Evolutionary conservation across 176 grass and related monocot genomes (phyloP).

Genomic region (Lolium multiflorum): DNA sequence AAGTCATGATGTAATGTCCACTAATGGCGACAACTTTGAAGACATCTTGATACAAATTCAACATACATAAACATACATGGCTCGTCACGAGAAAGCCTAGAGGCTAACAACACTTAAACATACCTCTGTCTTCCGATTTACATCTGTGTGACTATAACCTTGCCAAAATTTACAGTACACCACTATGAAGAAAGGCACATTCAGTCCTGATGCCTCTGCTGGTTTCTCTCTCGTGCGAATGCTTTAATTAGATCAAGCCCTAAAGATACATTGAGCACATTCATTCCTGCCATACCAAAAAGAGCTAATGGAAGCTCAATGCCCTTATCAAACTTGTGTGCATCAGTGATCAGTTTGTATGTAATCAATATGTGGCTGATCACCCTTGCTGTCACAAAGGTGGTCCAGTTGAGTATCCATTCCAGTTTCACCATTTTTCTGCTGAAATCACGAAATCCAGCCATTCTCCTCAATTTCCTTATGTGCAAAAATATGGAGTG

Average conservation of each 20-base stretch:
- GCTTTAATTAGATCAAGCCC: slow-evolving; percentile 81
- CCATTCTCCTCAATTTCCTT: slow-evolving; percentile 88
- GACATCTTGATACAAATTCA: slow-evolving; percentile 21
- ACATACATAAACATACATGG: slow-evolving; percentile 30
- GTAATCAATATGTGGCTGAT: slow-evolving; percentile 79
- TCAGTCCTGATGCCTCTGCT: slow-evolving; percentile 70
- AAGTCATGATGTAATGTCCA: slow-evolving; percentile 22
- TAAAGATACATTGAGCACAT: slow-evolving; percentile 85
- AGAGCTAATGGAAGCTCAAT: slow-evolving; percentile 93
- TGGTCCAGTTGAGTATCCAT: slow-evolving; percentile 88
- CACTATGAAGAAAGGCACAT: slow-evolving; percentile 24
- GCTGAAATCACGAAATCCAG: slow-evolving; percentile 66
- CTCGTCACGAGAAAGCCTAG: neutral
- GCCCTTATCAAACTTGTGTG: slow-evolving; percentile 77
- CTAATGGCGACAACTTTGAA: neutral
- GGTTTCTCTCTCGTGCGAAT: slow-evolving; percentile 66
- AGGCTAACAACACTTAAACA: slow-evolving; percentile 30
- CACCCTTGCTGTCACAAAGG: slow-evolving; percentile 73
- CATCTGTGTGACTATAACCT: slow-evolving; percentile 20
- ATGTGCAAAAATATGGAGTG: slow-evolving; percentile 90
- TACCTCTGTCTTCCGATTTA: slow-evolving; percentile 45
- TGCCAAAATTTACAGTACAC: slow-evolving; percentile 40
- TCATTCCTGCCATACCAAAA: slow-evolving; percentile 92
- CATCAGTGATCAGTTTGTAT: slow-evolving; percentile 77
- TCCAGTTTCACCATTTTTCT: slow-evolving; percentile 75